Evolutionary conservation across 106 monocot genomes (phyloP), one percentile per base, ranked within the genome.

Genomic region (Apostasia ramifera): DNA sequence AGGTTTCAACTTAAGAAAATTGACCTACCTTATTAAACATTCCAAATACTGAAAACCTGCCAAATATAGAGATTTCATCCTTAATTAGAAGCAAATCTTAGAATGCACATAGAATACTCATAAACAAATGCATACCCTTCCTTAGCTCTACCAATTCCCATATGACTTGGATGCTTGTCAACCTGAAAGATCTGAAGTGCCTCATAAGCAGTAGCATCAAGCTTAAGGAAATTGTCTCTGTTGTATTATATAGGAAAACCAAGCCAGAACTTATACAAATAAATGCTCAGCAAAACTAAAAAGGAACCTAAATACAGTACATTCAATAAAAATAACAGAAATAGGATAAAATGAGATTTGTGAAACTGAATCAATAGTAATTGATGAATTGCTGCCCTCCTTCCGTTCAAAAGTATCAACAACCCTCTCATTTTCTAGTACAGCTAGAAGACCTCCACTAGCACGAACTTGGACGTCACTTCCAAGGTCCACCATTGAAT

Each of bases 141-240:
- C 78, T 98, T 98, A 55, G 97, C 72, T 71, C 87, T 85, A n/a
- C 97, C 97, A 71, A 98, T 98, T 72, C 97, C 97, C 97, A 98
- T 98, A 66, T 93, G 86, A 78, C 97, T 98, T 68, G 97, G 92
- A 69, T 98, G 97, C 80, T 93, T 98, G 67, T 98, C 97, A 70
- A 83, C 75, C 71, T 92, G 92, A 78, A 98, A 98, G 76, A 98
- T 93, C 76, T 98, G 92, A 45, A 98, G 73, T 44, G 97, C 92
- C 71, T 98, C 92, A 72, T 92, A 71, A 63, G 97, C 83, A 78
- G 87, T 74, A 39, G 97, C 84, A 83, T 98, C 97, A 66, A 98
- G 92, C 70, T 98, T 98, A 55, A 98, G 89, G 76, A 89, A 98
- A 57, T 83, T 90, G 77, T 92, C 79, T 83, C 92, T 97, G 71